Conservation (phyloP, 176 grass and related monocot species). For the Metroxylon sagu region DNA sequence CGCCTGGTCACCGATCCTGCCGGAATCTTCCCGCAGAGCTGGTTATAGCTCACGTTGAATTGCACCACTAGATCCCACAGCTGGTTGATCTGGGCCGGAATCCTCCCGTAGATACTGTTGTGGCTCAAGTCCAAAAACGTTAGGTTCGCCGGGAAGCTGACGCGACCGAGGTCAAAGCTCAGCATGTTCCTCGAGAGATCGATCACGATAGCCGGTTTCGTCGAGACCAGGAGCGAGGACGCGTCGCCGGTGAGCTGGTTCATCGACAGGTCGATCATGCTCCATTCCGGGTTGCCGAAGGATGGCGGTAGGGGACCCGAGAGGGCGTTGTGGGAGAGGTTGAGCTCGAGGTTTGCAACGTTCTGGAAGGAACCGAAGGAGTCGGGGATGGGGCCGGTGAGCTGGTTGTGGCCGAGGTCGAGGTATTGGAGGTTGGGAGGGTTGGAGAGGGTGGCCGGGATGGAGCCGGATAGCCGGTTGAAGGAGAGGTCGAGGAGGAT, state of each 20-base stretch:
- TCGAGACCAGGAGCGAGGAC: constrained; percentile 17
- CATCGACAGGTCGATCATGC: constrained; percentile 45
- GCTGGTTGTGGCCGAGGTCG: constrained; percentile 61
- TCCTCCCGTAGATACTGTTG: constrained; percentile 16
- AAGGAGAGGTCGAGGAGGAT: constrained; percentile 41
- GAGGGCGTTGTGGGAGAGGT: constrained; percentile 9
- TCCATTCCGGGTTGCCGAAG: constrained; percentile 22
- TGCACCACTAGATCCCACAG: constrained; percentile 17
- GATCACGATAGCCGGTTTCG: constrained; percentile 14
- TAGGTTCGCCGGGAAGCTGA: background rate
- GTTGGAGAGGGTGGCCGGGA: constrained; percentile 26
- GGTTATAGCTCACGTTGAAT: constrained; percentile 38
- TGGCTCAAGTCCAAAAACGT: constrained; percentile 51
- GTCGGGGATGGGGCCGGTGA: constrained; percentile 29
- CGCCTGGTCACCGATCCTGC: background rate
- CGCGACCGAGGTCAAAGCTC: background rate
- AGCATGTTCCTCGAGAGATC: constrained; percentile 81
- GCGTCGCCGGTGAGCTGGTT: constrained; percentile 54
- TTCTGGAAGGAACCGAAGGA: background rate
- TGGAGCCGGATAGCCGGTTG: constrained; percentile 52
- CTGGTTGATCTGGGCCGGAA: constrained; percentile 51
- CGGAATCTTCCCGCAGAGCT: constrained; percentile 58
- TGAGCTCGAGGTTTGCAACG: background rate
- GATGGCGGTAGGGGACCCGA: constrained; percentile 33
- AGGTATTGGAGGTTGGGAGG: constrained; percentile 48